Conservation (phyloP, 371 early-diverging fungal species). For the Mortierella sp. region DNA sequence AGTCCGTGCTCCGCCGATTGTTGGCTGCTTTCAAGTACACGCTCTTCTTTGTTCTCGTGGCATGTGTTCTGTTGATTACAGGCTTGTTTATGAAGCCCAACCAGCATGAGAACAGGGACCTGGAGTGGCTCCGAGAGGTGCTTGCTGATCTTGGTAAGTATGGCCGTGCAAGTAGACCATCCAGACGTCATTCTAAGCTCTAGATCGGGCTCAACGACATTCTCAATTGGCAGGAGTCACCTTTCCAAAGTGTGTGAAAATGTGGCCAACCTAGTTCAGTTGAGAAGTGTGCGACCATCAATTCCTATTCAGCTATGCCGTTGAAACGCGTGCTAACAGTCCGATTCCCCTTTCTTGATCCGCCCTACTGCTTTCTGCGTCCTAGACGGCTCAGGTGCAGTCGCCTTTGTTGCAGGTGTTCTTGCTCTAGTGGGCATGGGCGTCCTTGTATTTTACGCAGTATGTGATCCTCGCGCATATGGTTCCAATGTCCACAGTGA, state of each 20-base stretch:
- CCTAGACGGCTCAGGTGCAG: slow-evolving; percentile 42
- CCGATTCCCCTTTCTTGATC: not conserved
- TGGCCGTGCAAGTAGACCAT: not conserved
- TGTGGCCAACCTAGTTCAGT: too few species aligned
- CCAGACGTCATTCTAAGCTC: too few species aligned
- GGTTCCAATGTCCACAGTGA: not conserved
- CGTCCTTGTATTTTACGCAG: slow-evolving; percentile 48
- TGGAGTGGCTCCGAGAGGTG: slow-evolving; percentile 49
- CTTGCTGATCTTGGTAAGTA: slow-evolving; percentile 43
- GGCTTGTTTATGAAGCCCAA: slow-evolving; percentile 50
- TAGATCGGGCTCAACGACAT: slow-evolving; percentile 25
- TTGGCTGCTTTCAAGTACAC: slow-evolving; percentile 50
- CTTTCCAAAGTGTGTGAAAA: too few species aligned
- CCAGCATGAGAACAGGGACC: slow-evolving; percentile 27
- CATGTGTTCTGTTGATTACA: slow-evolving; percentile 29
- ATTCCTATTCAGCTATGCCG: not conserved
- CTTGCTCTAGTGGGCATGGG: slow-evolving; percentile 41
- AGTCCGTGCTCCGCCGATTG: slow-evolving; percentile 21
- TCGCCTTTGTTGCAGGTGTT: slow-evolving; percentile 47
- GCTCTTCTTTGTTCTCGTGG: slow-evolving; percentile 36
- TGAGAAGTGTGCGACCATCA: too few species aligned
- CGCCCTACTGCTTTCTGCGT: not conserved
- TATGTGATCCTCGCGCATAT: slow-evolving; percentile 21
- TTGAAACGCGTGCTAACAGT: not conserved
- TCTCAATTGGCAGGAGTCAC: too few species aligned